phyloP scores from a whole-genome alignment of 2,329 filamentous ascomycete genomes.

The Dendryphion nanum region DNA sequence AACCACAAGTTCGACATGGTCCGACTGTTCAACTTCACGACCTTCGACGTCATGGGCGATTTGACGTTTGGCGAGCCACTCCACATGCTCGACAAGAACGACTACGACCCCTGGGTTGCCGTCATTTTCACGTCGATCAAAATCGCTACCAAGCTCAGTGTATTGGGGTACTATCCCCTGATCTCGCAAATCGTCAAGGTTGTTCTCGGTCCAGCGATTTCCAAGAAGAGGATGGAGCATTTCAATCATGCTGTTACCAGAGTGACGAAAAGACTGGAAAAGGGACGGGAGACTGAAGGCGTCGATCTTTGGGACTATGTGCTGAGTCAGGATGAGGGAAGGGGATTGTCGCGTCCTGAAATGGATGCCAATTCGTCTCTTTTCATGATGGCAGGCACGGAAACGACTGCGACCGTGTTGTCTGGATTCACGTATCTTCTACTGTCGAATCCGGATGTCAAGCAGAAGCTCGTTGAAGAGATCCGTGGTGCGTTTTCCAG shows the following conservation, averaged over 20 bases:
- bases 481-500: slow-evolving; percentile 24
- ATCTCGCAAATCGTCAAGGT: slow-evolving; percentile 1
- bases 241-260: slow-evolving; percentile 11
- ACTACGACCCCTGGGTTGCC: slow-evolving; percentile 34
- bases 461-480: slow-evolving; percentile 28
- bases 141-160: slow-evolving; percentile 1
- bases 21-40: slow-evolving; percentile 30
- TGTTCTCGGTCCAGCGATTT: slow-evolving; percentile 1
- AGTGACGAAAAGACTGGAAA: slow-evolving; percentile 30
- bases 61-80: slow-evolving; percentile 32
- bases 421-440: slow-evolving; percentile 39
- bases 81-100: slow-evolving; percentile 25
- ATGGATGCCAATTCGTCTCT: slow-evolving; percentile 30
- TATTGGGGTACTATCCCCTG: slow-evolving; percentile 5
- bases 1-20: slow-evolving; percentile 36
- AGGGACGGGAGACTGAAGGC: slow-evolving; percentile 19
- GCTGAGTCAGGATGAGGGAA: slow-evolving; percentile 30
- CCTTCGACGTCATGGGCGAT: slow-evolving; percentile 36
- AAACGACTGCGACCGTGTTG: slow-evolving; percentile 46
- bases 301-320: slow-evolving; percentile 44
- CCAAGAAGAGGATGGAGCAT: slow-evolving; percentile 7
- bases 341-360: slow-evolving; percentile 27
- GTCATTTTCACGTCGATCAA: slow-evolving; percentile 26
- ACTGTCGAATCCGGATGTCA: slow-evolving; percentile 23
- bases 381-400: slow-evolving; percentile 44